phyloP scores from a whole-genome alignment of 306 rosid genomes.

The Quercus berberidifolia region DNA sequence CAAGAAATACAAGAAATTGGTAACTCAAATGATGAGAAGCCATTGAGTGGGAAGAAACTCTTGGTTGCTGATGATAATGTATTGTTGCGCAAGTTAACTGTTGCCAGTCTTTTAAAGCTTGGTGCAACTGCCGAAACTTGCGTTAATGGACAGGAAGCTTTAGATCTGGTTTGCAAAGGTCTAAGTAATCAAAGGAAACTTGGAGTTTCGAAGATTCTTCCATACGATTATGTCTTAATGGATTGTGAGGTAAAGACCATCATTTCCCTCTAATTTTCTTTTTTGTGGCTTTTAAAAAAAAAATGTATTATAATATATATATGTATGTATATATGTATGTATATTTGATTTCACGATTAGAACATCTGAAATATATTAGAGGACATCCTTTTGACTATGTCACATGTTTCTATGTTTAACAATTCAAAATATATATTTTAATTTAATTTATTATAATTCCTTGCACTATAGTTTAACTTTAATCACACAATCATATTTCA shows the following conservation, averaged over 20 bases:
- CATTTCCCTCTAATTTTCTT: neutral
- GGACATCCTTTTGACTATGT: too few relatives aligned
- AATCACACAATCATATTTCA: too few relatives aligned
- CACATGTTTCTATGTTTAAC: neutral
- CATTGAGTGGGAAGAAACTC: conserved; percentile 53
- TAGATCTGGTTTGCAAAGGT: conserved; percentile 35
- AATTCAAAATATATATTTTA: neutral
- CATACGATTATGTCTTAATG: conserved; percentile 76
- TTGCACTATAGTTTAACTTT: too few relatives aligned
- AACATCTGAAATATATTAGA: too few relatives aligned
- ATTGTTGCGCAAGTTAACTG: conserved; percentile 29
- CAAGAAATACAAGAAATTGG: conserved; percentile 32
- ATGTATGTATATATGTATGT: too few relatives aligned
- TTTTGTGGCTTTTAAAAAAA: too few relatives aligned
- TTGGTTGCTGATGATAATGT: conserved; percentile 60
- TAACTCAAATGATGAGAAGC: conserved; percentile 7
- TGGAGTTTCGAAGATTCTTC: conserved; percentile 21
- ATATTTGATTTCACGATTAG: too few relatives aligned
- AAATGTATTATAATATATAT: too few relatives aligned
- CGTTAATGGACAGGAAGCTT: conserved; percentile 59
- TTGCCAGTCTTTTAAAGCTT: conserved; percentile 17
- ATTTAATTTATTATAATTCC: neutral
- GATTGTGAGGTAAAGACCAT: conserved; percentile 59
- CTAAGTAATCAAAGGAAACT: conserved; percentile 15
- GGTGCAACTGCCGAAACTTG: conserved; percentile 59